Conservation (phyloP, 2,329 filamentous ascomycete species). For the Boeremia exigua region DNA sequence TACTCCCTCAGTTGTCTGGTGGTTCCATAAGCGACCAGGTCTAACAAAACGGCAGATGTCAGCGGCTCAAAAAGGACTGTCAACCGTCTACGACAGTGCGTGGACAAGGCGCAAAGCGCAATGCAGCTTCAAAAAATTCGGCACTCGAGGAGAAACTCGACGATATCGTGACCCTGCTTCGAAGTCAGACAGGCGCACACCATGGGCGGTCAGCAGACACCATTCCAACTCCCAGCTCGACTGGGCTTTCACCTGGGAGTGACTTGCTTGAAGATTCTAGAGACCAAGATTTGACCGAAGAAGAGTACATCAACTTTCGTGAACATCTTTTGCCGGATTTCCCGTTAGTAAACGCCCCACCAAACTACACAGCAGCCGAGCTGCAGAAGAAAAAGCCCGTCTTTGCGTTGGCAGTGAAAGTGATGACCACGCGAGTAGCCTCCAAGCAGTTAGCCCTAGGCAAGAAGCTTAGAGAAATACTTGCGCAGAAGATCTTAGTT, state of each 20-base stretch:
- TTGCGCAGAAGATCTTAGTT: constrained; percentile 29
- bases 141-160: constrained; percentile 42
- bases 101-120: constrained; percentile 10
- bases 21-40: too few species aligned
- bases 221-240: constrained; percentile 18
- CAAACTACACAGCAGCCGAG: constrained; percentile 12
- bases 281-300: constrained; percentile 15
- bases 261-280: neutral
- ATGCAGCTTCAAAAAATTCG: constrained; percentile 13
- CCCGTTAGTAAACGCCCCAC: constrained; percentile 20
- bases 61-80: constrained; percentile 24
- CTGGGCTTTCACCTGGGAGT: neutral
- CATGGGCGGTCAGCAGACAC: constrained; percentile 8
- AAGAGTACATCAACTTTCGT: constrained; percentile 19
- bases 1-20: neutral
- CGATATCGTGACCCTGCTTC: constrained; percentile 36
- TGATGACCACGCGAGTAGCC: constrained; percentile 22
- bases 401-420: constrained; percentile 25
- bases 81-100: constrained; percentile 18
- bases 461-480: constrained; percentile 18
- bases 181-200: constrained; percentile 12
- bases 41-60: constrained; percentile 16
- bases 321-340: constrained; percentile 17
- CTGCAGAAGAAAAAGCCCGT: constrained; percentile 17
- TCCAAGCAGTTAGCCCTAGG: constrained; percentile 23